Evolutionary conservation across 2,329 filamentous ascomycete species (phyloP), one percentile per base, ranked within the genome.

Genomic region (Kalaharituber pfeilii): DNA sequence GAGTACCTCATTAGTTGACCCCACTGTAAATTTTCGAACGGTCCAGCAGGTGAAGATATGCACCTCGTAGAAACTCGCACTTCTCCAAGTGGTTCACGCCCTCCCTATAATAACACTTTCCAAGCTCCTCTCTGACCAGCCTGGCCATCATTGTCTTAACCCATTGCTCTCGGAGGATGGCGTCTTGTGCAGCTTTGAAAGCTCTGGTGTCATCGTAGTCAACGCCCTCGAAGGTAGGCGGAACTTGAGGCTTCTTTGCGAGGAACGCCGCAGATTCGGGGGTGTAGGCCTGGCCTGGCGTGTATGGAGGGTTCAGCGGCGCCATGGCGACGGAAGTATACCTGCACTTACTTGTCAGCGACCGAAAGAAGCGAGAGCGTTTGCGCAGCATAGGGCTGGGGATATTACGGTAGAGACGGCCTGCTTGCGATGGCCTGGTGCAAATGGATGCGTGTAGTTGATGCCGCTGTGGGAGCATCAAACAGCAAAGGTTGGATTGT

Each of bases 31-130:
- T 26, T 28, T 2, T 30, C 18, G 13, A 42, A 30, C 15, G 20
- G 44, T 42, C 24, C 6, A 18, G 26, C 24, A 29, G 3, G 39
- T 8, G 9, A 27, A 63, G 29, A 44, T 51, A 72, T 82, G 75
- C 68, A 91, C 85, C 84, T 82, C 85, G 76, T 70, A 89, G 69
- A 65, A 77, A 73, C 61, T 84, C 84, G 69, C 85, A 91, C 72
- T 89, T 91, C 75, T 89, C 85, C 68, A 91, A 70, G 68, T 91
- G 85, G 69, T 91, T 91, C 62, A 88, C 83, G 54, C 85, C 86
- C 71, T 91, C 83, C 62, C 79, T 75, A 69, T 80, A 79, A 71
- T 91, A 91, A 74, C 85, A 91, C 73, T 86, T 89, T 69, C 81
- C 76, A 72, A 91, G 73, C 73, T 91, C 85, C 68, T 89, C 82